These are phyloP conservation scores for Leccinum sublutescens DNA, from an alignment of 768 basidiomycete genomes.

Conservation along the genomic window DNA sequence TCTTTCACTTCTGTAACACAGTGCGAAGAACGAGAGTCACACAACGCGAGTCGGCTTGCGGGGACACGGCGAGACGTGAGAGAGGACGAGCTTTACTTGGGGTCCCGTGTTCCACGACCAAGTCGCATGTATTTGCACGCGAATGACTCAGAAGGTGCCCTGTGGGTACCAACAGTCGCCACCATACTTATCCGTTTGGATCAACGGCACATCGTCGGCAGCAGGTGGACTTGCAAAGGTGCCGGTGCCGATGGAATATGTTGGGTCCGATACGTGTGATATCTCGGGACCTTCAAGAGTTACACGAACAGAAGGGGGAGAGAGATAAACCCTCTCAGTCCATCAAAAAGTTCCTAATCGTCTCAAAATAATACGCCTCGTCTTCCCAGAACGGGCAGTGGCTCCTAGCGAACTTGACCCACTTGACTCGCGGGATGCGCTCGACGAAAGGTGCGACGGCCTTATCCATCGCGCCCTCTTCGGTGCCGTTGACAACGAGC, in stretches of 20 bases:
- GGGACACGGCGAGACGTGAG: not conserved
- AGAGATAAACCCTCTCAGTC: not conserved
- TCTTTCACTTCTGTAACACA: not conserved
- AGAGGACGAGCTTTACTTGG: not conserved
- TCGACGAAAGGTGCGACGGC: constrained; percentile 33
- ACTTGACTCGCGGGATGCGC: constrained; percentile 33
- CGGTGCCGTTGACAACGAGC: constrained; percentile 36
- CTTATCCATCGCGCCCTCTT: constrained; percentile 37
- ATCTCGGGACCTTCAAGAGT: not conserved
- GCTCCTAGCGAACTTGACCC: constrained; percentile 34
- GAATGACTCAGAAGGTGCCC: not conserved
- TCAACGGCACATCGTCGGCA: not conserved
- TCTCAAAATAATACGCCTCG: constrained; percentile 22
- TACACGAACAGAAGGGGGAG: not conserved
- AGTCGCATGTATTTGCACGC: not conserved
- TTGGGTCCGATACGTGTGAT: not conserved
- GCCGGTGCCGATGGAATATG: not conserved
- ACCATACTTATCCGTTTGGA: not conserved
- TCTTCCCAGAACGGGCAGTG: constrained; percentile 22
- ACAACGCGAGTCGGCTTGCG: not conserved
- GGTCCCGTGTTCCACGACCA: not conserved
- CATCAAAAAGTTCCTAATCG: constrained; percentile 13
- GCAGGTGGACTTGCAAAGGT: not conserved
- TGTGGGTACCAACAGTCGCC: not conserved
- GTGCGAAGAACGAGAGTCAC: not conserved